Base-by-base conservation (phyloP, 2,329 filamentous ascomycete genomes). In the Podosphaera aphanis region DNA sequence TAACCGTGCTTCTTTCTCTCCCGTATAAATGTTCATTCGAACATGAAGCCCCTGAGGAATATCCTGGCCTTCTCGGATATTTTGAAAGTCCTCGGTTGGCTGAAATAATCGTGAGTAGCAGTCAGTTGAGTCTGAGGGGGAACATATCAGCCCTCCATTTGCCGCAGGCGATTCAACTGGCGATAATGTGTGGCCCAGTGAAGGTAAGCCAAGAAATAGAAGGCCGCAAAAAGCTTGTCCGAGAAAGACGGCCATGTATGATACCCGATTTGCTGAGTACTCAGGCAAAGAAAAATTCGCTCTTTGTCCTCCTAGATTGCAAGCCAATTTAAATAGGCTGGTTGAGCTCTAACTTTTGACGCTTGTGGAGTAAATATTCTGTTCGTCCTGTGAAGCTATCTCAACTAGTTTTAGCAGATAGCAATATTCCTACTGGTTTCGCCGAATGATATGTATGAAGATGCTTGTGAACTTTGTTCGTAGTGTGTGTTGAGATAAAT, bases 91-190 rank as follows among this genome's bases (percentile, higher is more conserved):
- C 42, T 75, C 62, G 1, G 76, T 81, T 1, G 77, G 64, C 46
- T 70, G 64, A 49, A 82, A 82, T 1, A 77, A 50, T 42, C 66
- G 68, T 1, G 77, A 74, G 52, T 82, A 82, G 59, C 77, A 82
- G 48, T 79, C 75, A 40, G 66, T 60, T 0, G 66, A 62, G 52
- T 77, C 66, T 42, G 67, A 62, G 37, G 71, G 73, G 57, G 77
- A 73, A 52, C 77, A 82, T 58, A 82, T 78, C 46, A 79, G 61
- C 36, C 77, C 70, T n/a, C 60, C 55, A 29, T 67, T 61, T 48
- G 63, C 51, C 13, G 51, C 25, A 31, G 53, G 49, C 15, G 56
- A 55, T 27, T 48, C 45, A 19, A 48, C 23, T 37, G 50, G 46
- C 21, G 50, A 44, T 21, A 43, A 27, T 16, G 21, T n/a, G 8